Conservation (phyloP, 768 basidiomycete species). For the Hericium erinaceus region DNA sequence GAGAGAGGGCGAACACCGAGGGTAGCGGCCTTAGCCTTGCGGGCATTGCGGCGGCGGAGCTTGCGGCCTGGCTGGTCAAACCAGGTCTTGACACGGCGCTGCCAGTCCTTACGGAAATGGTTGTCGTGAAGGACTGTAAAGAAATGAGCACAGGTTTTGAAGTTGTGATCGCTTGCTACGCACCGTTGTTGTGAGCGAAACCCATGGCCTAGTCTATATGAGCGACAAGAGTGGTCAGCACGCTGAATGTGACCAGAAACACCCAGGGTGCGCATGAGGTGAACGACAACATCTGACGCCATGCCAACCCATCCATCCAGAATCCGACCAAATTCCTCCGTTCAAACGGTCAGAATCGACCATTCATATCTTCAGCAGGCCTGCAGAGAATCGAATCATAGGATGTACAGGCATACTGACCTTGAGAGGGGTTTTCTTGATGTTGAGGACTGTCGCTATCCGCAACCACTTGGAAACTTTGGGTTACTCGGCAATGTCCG, state of each 20-base stretch:
- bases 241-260: conserved; percentile 3
- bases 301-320: conserved; percentile 13
- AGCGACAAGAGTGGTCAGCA: conserved; percentile 14
- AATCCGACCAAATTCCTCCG: neutral
- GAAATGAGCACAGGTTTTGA: conserved; percentile 1
- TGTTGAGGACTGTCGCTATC: conserved; percentile 12
- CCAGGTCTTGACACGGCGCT: conserved; percentile 92
- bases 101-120: conserved; percentile 99
- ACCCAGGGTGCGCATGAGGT: neutral
- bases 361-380: neutral
- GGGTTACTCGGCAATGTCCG: neutral
- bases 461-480: neutral
- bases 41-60: conserved; percentile 86
- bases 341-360: neutral
- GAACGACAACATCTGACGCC: conserved; percentile 2
- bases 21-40: conserved; percentile 81
- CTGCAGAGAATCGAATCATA: neutral
- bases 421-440: conserved; percentile 26
- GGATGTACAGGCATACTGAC: conserved; percentile 21
- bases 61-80: conserved; percentile 99
- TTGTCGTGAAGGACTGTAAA: conserved; percentile 76
- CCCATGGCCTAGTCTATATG: conserved; percentile 53
- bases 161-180: conserved; percentile 17
- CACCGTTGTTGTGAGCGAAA: conserved; percentile 76
- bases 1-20: conserved; percentile 89